phyloP scores from a whole-genome alignment of 352 stramenopile genomes.

The Phytophthora sp. region DNA sequence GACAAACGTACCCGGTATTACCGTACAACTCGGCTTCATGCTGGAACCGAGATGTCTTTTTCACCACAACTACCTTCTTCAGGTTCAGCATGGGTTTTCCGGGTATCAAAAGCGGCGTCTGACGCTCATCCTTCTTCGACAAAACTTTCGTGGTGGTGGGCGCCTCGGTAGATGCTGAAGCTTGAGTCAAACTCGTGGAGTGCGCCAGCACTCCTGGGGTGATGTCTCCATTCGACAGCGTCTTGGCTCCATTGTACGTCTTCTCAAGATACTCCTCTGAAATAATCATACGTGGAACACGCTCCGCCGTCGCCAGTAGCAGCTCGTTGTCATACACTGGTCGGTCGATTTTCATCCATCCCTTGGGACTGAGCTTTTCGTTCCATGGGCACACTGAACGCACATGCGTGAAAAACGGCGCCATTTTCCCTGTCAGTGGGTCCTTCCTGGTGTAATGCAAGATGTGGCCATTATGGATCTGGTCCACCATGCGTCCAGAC shows the following conservation, averaged over 20 bases:
- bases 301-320: constrained; percentile 83
- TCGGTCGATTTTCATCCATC: constrained; percentile 90
- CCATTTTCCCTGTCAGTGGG: constrained; percentile 71
- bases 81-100: constrained; percentile 60
- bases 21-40: constrained; percentile 85
- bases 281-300: constrained; percentile 88
- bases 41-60: constrained; percentile 89
- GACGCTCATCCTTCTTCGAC: constrained; percentile 28
- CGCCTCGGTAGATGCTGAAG: constrained; percentile 2
- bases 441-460: constrained; percentile 87
- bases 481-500: constrained; percentile 85
- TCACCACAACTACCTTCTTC: constrained; percentile 87
- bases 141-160: neutral
- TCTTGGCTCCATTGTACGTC: constrained; percentile 68
- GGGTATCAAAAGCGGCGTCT: constrained; percentile 52
- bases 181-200: constrained; percentile 15
- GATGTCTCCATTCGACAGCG: constrained; percentile 17
- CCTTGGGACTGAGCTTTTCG: constrained; percentile 87
- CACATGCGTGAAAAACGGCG: constrained; percentile 89
- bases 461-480: constrained; percentile 91
- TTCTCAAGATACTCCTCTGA: constrained; percentile 90
- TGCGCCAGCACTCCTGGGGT: constrained; percentile 15
- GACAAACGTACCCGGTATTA: constrained; percentile 67
- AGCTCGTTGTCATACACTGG: constrained; percentile 90
- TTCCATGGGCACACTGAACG: constrained; percentile 92